Base-by-base conservation (phyloP, 208 protist species). In the Leishmania turanica region DNA sequence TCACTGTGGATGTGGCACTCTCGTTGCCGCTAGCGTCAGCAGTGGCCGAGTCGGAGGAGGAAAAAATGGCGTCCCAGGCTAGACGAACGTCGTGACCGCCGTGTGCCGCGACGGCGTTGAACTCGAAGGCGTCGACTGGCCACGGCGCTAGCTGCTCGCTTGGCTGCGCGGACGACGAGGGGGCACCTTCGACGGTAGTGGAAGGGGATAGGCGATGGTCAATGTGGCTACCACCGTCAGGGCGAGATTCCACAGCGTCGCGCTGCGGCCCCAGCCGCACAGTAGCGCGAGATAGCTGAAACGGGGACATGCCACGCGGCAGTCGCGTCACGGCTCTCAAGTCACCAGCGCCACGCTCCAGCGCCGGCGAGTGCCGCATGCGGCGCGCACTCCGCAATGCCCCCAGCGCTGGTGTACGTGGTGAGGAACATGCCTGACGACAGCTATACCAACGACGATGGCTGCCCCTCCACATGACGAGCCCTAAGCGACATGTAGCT, bases 81-180 rank as follows among this genome's bases (percentile, higher is more conserved):
- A 75, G 72, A 21, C 92, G 92, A 24, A 71, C 58, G 74, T 85
- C 84, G 45, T 96, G 93, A 0, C 93, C 93, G 42, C 93, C 93
- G 53, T 83, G 68, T 17, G 79, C 75, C 54, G 70, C 69, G 4
- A 69, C 54, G 31, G 91, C 87, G 83, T 93, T 96, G 83, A 92
- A 96, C 82, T 96, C 93, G 42, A 94, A 82, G 49, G 62, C 80
- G 64, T 96, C 91, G 0, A 92, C 80, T 0, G 93, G 93, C 91
- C 91, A 96, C 19, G 91, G 88, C 15, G 93, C 90, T 2, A 96
- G 65, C 27, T 24, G 76, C 9, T 54, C 51, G 7, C 9, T 13
- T 51, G 62, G 37, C 54, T 7, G n/a, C 45, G 62, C 40, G 21
- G 58, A 70, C 17, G 47, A 54, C 42, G 70, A 82, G 3, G 56